Base-by-base conservation (phyloP, 202 grass and related monocot genomes). In the Schoenoplectus tabernaemontani region DNA sequence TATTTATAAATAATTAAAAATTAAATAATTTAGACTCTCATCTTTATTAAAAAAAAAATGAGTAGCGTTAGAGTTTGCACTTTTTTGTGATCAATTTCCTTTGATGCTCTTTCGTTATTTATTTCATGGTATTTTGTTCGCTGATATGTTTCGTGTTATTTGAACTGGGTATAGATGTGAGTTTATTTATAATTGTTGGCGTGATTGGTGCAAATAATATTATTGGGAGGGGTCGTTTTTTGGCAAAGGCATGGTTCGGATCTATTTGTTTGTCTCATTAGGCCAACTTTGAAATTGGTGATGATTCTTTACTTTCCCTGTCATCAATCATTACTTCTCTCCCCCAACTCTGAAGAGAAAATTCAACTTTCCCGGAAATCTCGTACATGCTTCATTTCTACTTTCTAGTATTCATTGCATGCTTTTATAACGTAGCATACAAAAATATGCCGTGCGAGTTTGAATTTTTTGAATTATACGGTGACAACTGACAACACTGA, bases 231-330 rank as follows among this genome's bases (percentile, higher is more conserved):
- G 66, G 37, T 46, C 10, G 2, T 26, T 22, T 26, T 46, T 73
- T 13, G 46, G 46, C 15, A 74, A 10, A 51, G 24, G 20, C 26
- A 28, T 74, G 13, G 43, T 6, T 51, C 15, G 20, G 69, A 13
- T 74, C 48, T 76, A 57, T 57, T 4, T 54, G 26, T 57, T 57
- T 57, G 51, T 76, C 51, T 76, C 30, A 34, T 76, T 76, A 9
- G 46, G 7, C 13, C 12, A 11, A 54, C n/a, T 24, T 69, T 44
- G 65, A 69, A 69, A 44, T 69, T 10, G 38, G 20, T 22, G 65
- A 76, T 34, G 0, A 12, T n/a, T 34, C 34, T 76, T 32, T 22
- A 30, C 53, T 76, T 76, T n/a, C 23, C 68, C 41, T 70, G 22
- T 26, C 10, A 32, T 32, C 69, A 26, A 69, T 69, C 65, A 44